A percentile compares a stretch with the other conserved stretches of the same genome.
Conservation (phyloP, 768 basidiomycete genomes). For the Rhodocollybia butyracea region DNA sequence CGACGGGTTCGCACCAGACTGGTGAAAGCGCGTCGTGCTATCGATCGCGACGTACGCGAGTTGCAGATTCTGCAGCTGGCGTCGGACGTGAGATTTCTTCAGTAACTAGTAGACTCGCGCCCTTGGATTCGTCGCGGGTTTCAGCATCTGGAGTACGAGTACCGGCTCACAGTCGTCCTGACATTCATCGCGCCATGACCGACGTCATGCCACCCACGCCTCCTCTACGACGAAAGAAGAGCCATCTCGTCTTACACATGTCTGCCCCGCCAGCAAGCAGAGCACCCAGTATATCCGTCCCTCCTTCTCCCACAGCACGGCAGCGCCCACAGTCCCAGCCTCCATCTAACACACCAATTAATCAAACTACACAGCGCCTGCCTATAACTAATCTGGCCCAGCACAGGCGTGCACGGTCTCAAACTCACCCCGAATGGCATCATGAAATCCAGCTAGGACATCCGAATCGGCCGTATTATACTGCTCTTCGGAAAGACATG, state of each 20-base stretch:
- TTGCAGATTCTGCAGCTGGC: no score
- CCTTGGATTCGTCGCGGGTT: no score
- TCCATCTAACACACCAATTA: neutral
- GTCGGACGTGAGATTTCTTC: no score
- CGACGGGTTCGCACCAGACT: no score
- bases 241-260: neutral
- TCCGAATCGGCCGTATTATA: conserved; percentile 4
- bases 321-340: conserved; percentile 3
- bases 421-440: neutral
- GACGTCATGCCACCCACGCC: neutral
- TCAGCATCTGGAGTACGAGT: no score
- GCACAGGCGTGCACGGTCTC: neutral
- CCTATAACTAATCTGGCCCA: neutral
- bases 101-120: no score
- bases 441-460: neutral
- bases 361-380: neutral
- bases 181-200: no score
- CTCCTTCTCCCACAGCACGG: neutral
- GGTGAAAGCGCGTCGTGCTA: no score
- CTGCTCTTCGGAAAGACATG: conserved; percentile 4
- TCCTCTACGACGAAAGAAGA: conserved; percentile 4
- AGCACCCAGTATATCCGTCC: neutral
- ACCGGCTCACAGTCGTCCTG: no score
- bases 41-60: no score
- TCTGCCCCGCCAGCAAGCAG: neutral